Base-by-base conservation (phyloP, 345 rosid genomes). In the Psidium friedrichsthalianum region DNA sequence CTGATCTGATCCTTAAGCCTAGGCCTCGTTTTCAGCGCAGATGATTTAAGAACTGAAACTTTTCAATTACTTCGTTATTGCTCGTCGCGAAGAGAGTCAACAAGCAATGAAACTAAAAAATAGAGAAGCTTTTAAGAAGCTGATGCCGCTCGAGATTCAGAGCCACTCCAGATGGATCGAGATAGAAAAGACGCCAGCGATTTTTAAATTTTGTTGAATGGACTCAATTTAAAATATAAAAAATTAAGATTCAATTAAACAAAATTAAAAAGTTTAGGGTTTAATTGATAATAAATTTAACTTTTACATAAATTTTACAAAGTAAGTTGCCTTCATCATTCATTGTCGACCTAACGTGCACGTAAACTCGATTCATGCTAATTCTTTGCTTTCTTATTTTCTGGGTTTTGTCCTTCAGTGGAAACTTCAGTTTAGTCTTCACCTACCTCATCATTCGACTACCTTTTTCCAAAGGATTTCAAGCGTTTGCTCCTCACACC, bases 271-370 rank as follows among this genome's bases (percentile, higher is more conserved):
- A 11, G 1, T 11, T 51, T 2, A 51, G 1, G 3, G 3, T 1
- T 11, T 13, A 51, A 51, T 11, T 11, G 52, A 8, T 1, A 2
- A 51, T 51, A 11, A 1, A 10, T 11, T 51, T 51, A 11, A 1
- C 11, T 51, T 11, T 51, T 11, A 8, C 11, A 11, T 3, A 51
- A 51, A 51, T 51, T 51, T 51, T 51, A 11, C 52, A 51, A 51
- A 51, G 52, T 51, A 51, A 69, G 61, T 27, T n/a, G 74, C 51
- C 83, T 85, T 36, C 90, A 83, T 88, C 59, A 76, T 88, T 83
- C 80, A 76, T 83, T 85, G 88, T 85, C 86, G 85, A 80, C 87
- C 84, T 53, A 85, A 49, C 86, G 32, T 69, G 80, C 47, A 36
- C 22, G 58, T 85, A 64, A 80, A 53, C 87, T 74, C 27, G 57